Evolutionary conservation across 148 eudicot species (phyloP).

Genomic region (Persicaria tinctoria): DNA sequence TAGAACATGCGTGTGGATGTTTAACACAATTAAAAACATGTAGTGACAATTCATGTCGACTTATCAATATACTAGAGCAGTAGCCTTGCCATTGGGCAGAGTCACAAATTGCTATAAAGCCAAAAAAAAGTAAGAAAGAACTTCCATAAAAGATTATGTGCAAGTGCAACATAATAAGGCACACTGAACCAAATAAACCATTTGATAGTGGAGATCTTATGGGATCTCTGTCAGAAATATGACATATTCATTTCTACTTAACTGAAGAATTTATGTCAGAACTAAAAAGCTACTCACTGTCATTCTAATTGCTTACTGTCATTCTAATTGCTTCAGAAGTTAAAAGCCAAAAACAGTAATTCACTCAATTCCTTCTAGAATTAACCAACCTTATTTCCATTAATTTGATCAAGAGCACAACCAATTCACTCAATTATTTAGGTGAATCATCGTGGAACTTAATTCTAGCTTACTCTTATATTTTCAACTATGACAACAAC

Average conservation of each 20-base stretch:
- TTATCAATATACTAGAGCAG: background rate
- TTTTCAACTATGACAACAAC: no score
- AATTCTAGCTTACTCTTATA: no score
- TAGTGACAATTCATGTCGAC: background rate
- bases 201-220: background rate
- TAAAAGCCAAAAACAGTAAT: no score
- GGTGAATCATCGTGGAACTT: no score
- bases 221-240: background rate
- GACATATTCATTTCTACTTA: background rate
- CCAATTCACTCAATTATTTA: no score
- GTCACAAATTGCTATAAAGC: background rate
- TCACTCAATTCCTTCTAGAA: no score
- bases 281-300: background rate
- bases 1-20: background rate
- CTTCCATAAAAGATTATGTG: background rate
- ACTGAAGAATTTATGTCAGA: background rate
- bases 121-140: background rate
- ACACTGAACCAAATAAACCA: background rate
- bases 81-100: background rate
- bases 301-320: background rate
- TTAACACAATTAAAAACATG: background rate
- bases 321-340: no score
- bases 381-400: no score
- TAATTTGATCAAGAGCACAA: no score
- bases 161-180: background rate